Evolutionary conservation across 371 early-diverging fungal genomes (phyloP).

Genomic region (Syncephalis plumigaleata): DNA sequence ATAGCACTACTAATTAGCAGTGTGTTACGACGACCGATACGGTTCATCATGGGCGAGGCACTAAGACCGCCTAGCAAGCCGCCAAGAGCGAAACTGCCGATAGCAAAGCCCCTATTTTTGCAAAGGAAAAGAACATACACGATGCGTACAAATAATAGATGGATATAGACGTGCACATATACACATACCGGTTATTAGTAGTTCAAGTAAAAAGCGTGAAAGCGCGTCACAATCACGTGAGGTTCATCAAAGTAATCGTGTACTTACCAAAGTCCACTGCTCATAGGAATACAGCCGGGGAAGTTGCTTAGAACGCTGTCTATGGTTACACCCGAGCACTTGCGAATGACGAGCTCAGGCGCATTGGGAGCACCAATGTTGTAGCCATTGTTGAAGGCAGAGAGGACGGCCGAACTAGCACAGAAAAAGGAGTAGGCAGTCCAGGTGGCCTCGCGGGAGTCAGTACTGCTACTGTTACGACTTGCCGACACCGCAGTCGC

Average conservation of each 20-base stretch:
- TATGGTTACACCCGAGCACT: background rate
- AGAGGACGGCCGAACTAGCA: constrained; percentile 2
- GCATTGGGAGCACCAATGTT: constrained; percentile 4
- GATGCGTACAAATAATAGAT: no score
- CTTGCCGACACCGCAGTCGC: no score
- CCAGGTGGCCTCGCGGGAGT: background rate
- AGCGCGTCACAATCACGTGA: no score
- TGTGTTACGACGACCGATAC: constrained; percentile 45
- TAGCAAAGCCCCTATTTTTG: constrained; percentile 25
- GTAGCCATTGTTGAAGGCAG: constrained; percentile 3
- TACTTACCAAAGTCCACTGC: background rate
- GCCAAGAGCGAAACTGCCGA: constrained; percentile 50
- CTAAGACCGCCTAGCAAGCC: constrained; percentile 52
- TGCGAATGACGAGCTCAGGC: constrained; percentile 3
- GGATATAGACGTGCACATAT: no score
- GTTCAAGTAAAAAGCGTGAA: no score
- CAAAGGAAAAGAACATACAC: no score
- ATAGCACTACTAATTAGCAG: constrained; percentile 40
- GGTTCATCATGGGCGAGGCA: constrained; percentile 30
- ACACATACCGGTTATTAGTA: no score
- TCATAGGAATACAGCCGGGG: background rate
- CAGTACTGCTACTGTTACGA: background rate
- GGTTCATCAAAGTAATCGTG: no score
- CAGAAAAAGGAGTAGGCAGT: background rate
- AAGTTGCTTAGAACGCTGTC: background rate